Conservation (phyloP, 371 early-diverging fungal genomes). For the Funneliformis caledonium region DNA sequence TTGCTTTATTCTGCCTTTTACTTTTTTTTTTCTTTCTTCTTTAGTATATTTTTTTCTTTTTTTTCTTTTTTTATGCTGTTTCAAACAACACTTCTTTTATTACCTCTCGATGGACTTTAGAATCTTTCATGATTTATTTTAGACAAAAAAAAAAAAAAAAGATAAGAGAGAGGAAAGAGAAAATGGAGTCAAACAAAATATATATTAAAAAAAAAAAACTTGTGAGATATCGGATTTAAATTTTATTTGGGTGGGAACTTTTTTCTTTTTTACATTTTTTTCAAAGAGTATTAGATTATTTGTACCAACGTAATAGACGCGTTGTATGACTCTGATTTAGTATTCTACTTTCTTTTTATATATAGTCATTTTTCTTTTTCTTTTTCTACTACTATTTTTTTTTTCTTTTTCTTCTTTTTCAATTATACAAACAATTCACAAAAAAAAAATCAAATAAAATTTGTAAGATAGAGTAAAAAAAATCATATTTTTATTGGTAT, state of each 20-base stretch:
- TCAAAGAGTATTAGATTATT: not conserved
- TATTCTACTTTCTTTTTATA: not conserved
- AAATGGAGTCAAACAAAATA: not conserved
- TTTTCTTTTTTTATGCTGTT: not conserved
- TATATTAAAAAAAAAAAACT: not conserved
- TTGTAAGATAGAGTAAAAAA: too few species aligned
- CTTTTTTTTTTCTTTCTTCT: not conserved
- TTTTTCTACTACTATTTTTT: slow-evolving; percentile 1
- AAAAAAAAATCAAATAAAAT: too few species aligned
- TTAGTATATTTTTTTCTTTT: slow-evolving; percentile 21
- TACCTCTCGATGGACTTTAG: slow-evolving; percentile 20
- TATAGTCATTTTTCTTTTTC: slow-evolving; percentile 6
- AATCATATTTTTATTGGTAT: too few species aligned
- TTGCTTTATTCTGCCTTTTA: not conserved
- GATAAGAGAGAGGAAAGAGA: not conserved
- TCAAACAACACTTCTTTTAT: not conserved
- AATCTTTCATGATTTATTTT: slow-evolving; percentile 1
- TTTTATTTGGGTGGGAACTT: slow-evolving; percentile 17
- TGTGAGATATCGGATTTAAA: not conserved
- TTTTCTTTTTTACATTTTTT: not conserved
- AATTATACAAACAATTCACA: not conserved
- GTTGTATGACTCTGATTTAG: not conserved
- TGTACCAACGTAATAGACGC: not conserved
- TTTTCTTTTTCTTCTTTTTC: not conserved
- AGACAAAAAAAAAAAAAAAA: not conserved